Evolutionary conservation across 2,329 filamentous ascomycete genomes (phyloP), one percentile per base, ranked within the genome.

Genomic region (Chrysoporthe puriensis): DNA sequence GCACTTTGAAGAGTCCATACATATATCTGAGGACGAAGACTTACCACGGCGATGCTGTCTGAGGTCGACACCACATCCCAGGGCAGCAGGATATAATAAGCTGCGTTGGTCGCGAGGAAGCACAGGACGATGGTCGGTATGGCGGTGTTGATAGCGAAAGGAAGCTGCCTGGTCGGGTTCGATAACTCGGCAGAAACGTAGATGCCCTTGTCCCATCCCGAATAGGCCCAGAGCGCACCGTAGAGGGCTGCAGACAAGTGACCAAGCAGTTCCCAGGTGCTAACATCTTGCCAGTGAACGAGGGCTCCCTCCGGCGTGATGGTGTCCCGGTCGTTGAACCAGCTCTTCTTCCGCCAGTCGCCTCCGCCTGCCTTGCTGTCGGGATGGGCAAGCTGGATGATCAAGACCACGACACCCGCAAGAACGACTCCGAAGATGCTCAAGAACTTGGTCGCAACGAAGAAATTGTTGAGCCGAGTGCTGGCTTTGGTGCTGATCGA

Each of bases 191-290:
- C 82, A 0, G 84, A 82, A 59, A 88, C 79, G 71, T 87, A 88
- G 62, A 86, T 83, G 3, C 84, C 85, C 78, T 89, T 90, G 66
- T 90, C 88, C 88, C 88, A 90, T 0, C 88, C 88, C 0, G 85
- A 88, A 68, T 89, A 90, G 0, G 86, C 88, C 88, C 87, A 90
- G 0, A 90, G 73, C 0, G 86, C 86, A 0, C 84, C 88, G 71
- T 90, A 90, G 0, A 90, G 78, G 0, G 88, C 88, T 1, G 86
- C 83, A 3, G 86, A 87, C 66, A 85, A 85, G 71, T 89, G 85
- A 0, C 88, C 88, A 36, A 89, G 81, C 13, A 85, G 79, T 66
- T 88, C 85, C 88, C 88, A 90, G 40, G 79, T 75, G 5, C 81
- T 77, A 54, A 90, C 71, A 1, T 73, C 69, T 0, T 74, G 73